A percentile compares a stretch with the other conserved stretches of the same genome.
phyloP scores from a whole-genome alignment of 2,329 filamentous ascomycete species.

The Pezizomycotina sp. region DNA sequence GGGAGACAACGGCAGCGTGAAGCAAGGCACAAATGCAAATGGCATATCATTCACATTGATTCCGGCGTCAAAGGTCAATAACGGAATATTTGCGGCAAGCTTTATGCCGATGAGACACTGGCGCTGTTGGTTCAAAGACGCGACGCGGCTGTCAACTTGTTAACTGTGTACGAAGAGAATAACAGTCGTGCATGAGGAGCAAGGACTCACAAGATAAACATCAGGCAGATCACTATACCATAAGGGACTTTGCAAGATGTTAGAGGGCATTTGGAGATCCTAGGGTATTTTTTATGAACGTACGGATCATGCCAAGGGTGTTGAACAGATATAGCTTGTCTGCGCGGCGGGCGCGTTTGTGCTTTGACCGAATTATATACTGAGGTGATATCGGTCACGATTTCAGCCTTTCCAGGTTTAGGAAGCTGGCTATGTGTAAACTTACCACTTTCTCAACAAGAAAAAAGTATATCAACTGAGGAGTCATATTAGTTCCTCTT shows the following conservation, averaged over 20 bases:
- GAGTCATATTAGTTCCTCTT: constrained; percentile 6
- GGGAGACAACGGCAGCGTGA: constrained; percentile 5
- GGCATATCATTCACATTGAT: constrained; percentile 38
- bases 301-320: constrained; percentile 40
- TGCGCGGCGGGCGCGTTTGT: constrained; percentile 35
- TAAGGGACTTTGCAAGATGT: constrained; percentile 7
- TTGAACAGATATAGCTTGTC: constrained; percentile 47
- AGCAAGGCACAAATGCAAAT: background rate
- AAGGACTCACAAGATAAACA: constrained; percentile 41
- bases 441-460: constrained; percentile 46
- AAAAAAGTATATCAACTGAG: constrained; percentile 45
- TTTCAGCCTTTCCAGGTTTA: too few species aligned
- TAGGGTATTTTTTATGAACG: too few species aligned
- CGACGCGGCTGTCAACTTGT: constrained; percentile 35
- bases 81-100: constrained; percentile 41
- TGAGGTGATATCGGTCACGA: constrained; percentile 7
- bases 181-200: background rate
- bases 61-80: constrained; percentile 44
- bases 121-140: constrained; percentile 36
- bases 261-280: constrained; percentile 25
- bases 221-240: constrained; percentile 37
- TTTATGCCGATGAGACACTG: constrained; percentile 47
- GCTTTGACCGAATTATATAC: constrained; percentile 41
- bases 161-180: background rate
- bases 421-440: constrained; percentile 3